phyloP scores from a whole-genome alignment of 2,329 filamentous ascomycete genomes.

The Gremmenia infestans region DNA sequence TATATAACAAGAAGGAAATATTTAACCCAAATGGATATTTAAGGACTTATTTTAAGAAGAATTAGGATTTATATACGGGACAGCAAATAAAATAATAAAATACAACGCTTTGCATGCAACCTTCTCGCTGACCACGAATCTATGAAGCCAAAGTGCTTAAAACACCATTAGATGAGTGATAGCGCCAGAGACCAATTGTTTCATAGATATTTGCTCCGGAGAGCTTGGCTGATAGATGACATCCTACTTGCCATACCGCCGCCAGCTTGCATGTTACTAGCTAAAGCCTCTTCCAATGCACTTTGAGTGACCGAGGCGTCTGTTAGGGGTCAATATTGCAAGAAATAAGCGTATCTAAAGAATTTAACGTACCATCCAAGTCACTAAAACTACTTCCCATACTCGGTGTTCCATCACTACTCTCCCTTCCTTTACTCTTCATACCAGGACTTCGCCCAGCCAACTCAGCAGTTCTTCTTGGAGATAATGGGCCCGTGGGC shows the following conservation, averaged over 20 bases:
- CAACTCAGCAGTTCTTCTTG: slow-evolving; percentile 54
- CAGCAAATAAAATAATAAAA: no score
- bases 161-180: background rate
- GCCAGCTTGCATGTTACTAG: slow-evolving; percentile 65
- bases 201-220: slow-evolving; percentile 54
- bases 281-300: slow-evolving; percentile 71
- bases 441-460: slow-evolving; percentile 48
- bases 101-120: no score
- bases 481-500: slow-evolving; percentile 45
- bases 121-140: no score
- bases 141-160: no score
- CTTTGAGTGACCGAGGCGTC: slow-evolving; percentile 78
- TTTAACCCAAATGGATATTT: no score
- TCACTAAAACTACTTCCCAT: slow-evolving; percentile 87
- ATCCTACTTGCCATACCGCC: slow-evolving; percentile 57
- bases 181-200: background rate
- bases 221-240: slow-evolving; percentile 62
- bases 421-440: slow-evolving; percentile 51
- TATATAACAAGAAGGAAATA: no score
- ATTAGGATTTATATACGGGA: no score
- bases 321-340: slow-evolving; percentile 30
- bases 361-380: slow-evolving; percentile 58
- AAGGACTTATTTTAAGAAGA: no score
- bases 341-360: slow-evolving; percentile 1
- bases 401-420: slow-evolving; percentile 69